A percentile compares a stretch with the other conserved stretches of the same genome.
Evolutionary conservation across 2,329 filamentous ascomycete genomes (phyloP).

Genomic region (Pseudopyricularia javanii): DNA sequence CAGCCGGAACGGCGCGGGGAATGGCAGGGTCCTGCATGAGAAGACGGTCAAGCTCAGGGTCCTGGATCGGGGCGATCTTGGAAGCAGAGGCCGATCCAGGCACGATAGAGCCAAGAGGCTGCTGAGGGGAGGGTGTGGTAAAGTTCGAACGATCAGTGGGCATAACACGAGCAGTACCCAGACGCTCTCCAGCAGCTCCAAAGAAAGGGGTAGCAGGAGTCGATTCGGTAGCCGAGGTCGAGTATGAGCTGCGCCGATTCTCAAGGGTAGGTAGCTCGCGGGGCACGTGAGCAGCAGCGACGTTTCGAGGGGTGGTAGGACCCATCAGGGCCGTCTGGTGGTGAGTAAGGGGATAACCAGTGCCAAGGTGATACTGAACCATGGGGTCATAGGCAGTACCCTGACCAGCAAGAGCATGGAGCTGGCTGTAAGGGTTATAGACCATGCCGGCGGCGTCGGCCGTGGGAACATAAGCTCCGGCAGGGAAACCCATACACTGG

Average conservation of each 20-base stretch:
- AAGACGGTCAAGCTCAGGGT: slow-evolving; percentile 48
- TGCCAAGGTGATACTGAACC: slow-evolving; percentile 8
- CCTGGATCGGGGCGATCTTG: slow-evolving; percentile 26
- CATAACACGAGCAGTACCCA: slow-evolving; percentile 41
- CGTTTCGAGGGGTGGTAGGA: slow-evolving; percentile 40
- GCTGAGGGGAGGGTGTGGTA: slow-evolving; percentile 52
- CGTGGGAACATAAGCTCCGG: slow-evolving; percentile 12
- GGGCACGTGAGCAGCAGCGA: slow-evolving; percentile 28
- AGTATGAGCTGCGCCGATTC: slow-evolving; percentile 56
- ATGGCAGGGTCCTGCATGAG: slow-evolving; percentile 69
- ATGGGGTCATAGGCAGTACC: slow-evolving; percentile 13
- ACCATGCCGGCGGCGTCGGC: slow-evolving; percentile 17
- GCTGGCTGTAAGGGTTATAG: slow-evolving; percentile 9
- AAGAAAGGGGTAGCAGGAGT: slow-evolving; percentile 55
- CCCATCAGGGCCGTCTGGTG: slow-evolving; percentile 15
- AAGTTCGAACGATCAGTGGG: slow-evolving; percentile 49
- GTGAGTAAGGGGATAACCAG: slow-evolving; percentile 8
- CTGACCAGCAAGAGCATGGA: slow-evolving; percentile 10
- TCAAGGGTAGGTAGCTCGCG: slow-evolving; percentile 49
- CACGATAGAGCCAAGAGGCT: slow-evolving; percentile 9
- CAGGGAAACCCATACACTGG: slow-evolving; percentile 11
- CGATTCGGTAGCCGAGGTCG: slow-evolving; percentile 46
- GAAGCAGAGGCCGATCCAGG: slow-evolving; percentile 7
- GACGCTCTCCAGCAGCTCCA: slow-evolving; percentile 41
- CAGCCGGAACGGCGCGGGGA: slow-evolving; percentile 78